Conservation (phyloP, 768 basidiomycete species). For the Boletus subparvulus region DNA sequence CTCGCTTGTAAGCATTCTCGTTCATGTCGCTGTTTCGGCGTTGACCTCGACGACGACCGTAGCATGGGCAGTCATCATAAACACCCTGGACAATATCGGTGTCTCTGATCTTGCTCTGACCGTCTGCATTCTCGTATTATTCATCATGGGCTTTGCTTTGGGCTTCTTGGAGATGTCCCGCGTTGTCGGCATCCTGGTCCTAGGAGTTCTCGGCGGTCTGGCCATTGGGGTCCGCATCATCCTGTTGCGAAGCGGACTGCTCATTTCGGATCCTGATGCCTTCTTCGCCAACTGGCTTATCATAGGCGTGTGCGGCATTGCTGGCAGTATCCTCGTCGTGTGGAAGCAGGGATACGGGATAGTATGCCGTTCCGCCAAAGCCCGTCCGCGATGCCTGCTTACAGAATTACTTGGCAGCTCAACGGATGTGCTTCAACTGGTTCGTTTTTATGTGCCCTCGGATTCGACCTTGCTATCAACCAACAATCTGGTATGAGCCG, state of each 20-base stretch:
- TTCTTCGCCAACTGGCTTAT: conserved; percentile 56
- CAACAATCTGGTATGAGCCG: conserved; percentile 61
- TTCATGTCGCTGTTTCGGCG: neutral
- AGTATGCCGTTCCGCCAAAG: conserved; percentile 35
- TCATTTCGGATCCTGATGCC: conserved; percentile 37
- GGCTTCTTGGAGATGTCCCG: conserved; percentile 55
- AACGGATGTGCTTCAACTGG: conserved; percentile 57
- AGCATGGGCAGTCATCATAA: conserved; percentile 65
- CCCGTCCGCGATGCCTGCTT: neutral
- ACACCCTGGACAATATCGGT: conserved; percentile 48
- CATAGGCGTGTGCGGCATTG: conserved; percentile 43
- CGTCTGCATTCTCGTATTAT: conserved; percentile 48
- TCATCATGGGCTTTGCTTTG: conserved; percentile 48
- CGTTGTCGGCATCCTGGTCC: conserved; percentile 42
- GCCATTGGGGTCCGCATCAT: conserved; percentile 56
- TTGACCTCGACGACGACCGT: neutral
- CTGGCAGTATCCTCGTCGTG: conserved; percentile 43
- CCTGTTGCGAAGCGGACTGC: conserved; percentile 49
- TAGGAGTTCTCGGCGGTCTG: conserved; percentile 56
- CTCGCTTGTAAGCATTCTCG: conserved; percentile 41
- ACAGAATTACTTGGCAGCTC: conserved; percentile 31
- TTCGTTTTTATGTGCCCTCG: conserved; percentile 57
- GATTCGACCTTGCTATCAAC: conserved; percentile 55
- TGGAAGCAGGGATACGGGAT: conserved; percentile 49
- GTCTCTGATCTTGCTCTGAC: conserved; percentile 54